A percentile compares a stretch with the other conserved stretches of the same genome.
Conservation (phyloP, 139 green algal species). For the Volvox africanus region DNA sequence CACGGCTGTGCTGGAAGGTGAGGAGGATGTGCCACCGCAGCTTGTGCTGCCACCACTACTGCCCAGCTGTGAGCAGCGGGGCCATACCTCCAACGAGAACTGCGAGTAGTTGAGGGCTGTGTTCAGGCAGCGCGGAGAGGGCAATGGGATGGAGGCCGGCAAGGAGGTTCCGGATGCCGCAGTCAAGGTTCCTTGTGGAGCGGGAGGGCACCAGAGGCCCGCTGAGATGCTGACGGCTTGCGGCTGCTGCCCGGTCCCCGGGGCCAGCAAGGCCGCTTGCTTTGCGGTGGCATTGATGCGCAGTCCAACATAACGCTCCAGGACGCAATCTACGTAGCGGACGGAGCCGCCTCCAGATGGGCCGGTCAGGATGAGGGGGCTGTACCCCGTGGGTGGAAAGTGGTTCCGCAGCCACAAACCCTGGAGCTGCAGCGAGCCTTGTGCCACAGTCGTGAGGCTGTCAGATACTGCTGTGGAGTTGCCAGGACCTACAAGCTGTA, state of each 20-base stretch:
- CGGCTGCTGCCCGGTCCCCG: background rate
- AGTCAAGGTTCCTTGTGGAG: background rate
- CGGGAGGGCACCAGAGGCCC: background rate
- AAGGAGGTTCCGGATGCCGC: background rate
- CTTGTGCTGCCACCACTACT: no score
- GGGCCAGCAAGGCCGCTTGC: background rate
- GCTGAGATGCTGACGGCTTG: background rate
- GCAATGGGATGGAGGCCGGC: background rate
- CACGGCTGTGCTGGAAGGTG: no score
- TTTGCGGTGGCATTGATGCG: background rate
- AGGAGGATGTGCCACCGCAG: no score
- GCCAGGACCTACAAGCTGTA: background rate
- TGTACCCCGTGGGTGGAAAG: slow-evolving; percentile 26
- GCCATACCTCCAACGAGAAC: background rate
- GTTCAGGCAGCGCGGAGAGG: background rate
- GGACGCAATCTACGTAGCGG: background rate
- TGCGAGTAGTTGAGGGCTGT: background rate
- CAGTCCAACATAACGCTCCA: background rate
- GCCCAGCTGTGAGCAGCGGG: background rate
- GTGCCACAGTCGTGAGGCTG: background rate
- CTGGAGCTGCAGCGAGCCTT: background rate
- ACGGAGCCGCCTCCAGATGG: background rate
- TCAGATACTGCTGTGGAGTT: no score
- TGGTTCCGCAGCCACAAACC: slow-evolving; percentile 19
- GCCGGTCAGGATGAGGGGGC: background rate